Conservation (phyloP, 164 flowering plant genomes). For the Kingdonia uniflora region DNA sequence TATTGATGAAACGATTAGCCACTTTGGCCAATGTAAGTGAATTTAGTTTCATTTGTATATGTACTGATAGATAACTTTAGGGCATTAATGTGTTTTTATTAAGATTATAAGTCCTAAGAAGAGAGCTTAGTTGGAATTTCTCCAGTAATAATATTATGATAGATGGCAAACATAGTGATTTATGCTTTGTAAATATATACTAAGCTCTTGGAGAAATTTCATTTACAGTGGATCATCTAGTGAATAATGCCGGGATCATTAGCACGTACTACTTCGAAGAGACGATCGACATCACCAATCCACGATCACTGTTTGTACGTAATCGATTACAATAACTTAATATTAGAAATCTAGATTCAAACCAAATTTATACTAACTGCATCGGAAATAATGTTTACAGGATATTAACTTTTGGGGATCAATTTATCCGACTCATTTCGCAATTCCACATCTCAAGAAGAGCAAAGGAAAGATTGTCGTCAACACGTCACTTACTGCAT, state of each 20-base stretch:
- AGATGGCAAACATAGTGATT: no score
- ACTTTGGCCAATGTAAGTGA: constrained; percentile 44
- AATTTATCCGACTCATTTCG: constrained; percentile 31
- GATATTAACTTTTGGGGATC: constrained; percentile 59
- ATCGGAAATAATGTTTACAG: constrained; percentile 13
- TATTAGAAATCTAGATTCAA: background rate
- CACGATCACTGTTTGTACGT: constrained; percentile 32
- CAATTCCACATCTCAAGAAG: constrained; percentile 37
- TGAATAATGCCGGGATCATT: constrained; percentile 49
- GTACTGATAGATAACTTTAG: no score
- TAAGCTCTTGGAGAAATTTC: no score
- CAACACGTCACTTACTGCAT: constrained; percentile 24
- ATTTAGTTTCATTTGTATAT: no score
- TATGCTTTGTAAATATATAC: no score
- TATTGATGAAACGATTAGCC: constrained; percentile 30
- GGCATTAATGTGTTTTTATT: no score
- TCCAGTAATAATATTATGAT: no score
- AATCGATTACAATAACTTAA: background rate
- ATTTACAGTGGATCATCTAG: constrained; percentile 64
- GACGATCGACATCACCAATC: constrained; percentile 8
- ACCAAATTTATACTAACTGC: background rate
- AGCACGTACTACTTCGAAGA: constrained; percentile 32
- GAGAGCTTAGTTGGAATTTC: no score
- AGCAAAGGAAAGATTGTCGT: constrained; percentile 42
- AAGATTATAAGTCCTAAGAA: no score